A percentile compares a stretch with the other conserved stretches of the same genome.
These are phyloP conservation scores for Vigna hirtella DNA, from an alignment of 306 rosid species.

Conservation along the genomic window DNA sequence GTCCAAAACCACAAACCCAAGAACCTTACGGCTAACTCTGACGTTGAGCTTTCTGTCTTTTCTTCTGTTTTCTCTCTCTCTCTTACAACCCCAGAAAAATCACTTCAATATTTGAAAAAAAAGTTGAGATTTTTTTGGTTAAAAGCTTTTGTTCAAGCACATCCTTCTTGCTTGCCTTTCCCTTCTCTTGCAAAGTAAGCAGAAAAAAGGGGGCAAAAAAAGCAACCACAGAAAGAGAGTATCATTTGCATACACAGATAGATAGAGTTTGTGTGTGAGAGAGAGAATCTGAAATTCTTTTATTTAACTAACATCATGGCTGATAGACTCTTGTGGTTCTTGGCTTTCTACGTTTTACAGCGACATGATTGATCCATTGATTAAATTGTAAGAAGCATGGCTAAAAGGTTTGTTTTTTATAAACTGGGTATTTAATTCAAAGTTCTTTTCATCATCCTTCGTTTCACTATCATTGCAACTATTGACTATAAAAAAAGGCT, in stretches of 20 bases:
- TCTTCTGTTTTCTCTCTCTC: constrained; percentile 63
- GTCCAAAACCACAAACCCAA: constrained; percentile 59
- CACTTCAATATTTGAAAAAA: constrained; percentile 24
- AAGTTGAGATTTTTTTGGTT: constrained; percentile 46
- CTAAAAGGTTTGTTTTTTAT: constrained; percentile 46
- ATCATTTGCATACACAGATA: constrained; percentile 52
- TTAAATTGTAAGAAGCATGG: constrained; percentile 59
- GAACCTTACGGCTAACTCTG: constrained; percentile 88
- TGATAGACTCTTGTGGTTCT: constrained; percentile 51
- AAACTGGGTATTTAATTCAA: background rate
- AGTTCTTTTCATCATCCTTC: constrained; percentile 31
- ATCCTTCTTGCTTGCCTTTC: constrained; percentile 49
- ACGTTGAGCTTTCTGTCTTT: constrained; percentile 97
- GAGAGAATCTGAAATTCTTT: constrained; percentile 43
- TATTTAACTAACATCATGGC: constrained; percentile 53
- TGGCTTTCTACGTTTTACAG: constrained; percentile 61
- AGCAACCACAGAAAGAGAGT: constrained; percentile 62
- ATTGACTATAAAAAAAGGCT: constrained; percentile 50
- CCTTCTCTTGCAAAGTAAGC: constrained; percentile 61
- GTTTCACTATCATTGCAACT: constrained; percentile 48
- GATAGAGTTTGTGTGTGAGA: constrained; percentile 31
- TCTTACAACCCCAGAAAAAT: constrained; percentile 47
- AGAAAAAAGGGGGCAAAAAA: constrained; percentile 45
- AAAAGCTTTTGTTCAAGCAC: constrained; percentile 51
- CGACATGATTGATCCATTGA: constrained; percentile 76